Base-by-base conservation (phyloP, 1,284 basidiomycete species). In the Phlebopus sp. region DNA sequence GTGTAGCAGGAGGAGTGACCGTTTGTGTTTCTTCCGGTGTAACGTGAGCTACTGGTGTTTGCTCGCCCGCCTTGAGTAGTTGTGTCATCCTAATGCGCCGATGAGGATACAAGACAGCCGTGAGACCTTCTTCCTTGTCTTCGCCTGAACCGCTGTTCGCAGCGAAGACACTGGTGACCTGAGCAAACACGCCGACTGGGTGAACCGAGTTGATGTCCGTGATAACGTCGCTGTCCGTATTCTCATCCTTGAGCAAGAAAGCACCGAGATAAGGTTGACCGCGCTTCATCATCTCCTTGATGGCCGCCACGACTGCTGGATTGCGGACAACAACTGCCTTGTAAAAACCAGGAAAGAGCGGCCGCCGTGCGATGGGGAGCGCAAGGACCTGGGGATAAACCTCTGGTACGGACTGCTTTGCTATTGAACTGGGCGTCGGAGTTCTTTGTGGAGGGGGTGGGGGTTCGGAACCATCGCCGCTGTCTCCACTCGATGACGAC, bases 211-310 rank as follows among this genome's bases (percentile, higher is more conserved):
- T 81, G 44, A 92, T 69, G 61, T 90, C 87, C 53, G 89, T 90
- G 60, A 98, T 97, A 50, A 96, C 82, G 68, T 99, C 97, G 59
- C 87, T 88, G 69, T 99, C 96, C 49, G 86, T 79, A 57, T 93
- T 84, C 57, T 94, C 91, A 66, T 98, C 94, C 74, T 97, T 98
- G 61, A 98, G 84, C 36, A 99, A 71, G 76, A 99, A 99, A 19
- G 96, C 97, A 50, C 97, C 96, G 52, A 99, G 83, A 70, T 99
- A 99, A 0, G 95, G 95, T 69, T 98, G 96, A 2, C 96, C 95
- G 44, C 93, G 90, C 62, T 90, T 86, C 81, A 97, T 91, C 78
- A 96, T 91, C 63, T 98, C 94, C 71, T 95, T 92, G 64, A 99
- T 92, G 5, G 94, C 94, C 15, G 89, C 84, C 51, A 98, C 95